A percentile compares a stretch with the other conserved stretches of the same genome.
These are phyloP conservation scores for Colletotrichum navitas DNA, from an alignment of 2,329 filamentous ascomycete genomes.

Conservation along the genomic window DNA sequence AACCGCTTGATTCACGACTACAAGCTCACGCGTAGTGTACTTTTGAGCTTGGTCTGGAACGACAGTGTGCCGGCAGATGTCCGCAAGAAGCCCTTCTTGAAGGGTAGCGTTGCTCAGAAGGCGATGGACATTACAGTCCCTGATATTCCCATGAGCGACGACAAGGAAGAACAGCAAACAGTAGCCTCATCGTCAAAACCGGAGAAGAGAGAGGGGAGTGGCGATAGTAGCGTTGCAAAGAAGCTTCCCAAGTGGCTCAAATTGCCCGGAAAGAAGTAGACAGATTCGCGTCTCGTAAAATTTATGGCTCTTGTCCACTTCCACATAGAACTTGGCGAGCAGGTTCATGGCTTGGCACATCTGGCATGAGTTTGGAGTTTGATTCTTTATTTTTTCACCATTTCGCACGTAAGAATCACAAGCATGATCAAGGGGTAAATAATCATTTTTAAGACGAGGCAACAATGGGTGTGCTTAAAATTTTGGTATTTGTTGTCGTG, in stretches of 20 bases:
- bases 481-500: constrained; percentile 52
- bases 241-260: constrained; percentile 79
- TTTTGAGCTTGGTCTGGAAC: constrained; percentile 84
- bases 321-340: neutral
- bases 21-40: constrained; percentile 76
- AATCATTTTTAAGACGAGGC: neutral
- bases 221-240: constrained; percentile 53
- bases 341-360: neutral
- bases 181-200: constrained; percentile 48
- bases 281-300: constrained; percentile 48
- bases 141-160: constrained; percentile 59
- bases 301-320: neutral
- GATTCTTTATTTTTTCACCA: too few species aligned
- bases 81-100: constrained; percentile 70
- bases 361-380: neutral
- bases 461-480: constrained; percentile 39
- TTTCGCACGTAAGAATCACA: neutral
- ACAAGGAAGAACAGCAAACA: constrained; percentile 54
- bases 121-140: constrained; percentile 77
- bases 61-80: constrained; percentile 69
- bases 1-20: constrained; percentile 79
- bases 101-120: constrained; percentile 66
- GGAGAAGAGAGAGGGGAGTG: constrained; percentile 54
- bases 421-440: neutral
- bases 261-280: constrained; percentile 76